These are phyloP conservation scores for Leccinum fallax DNA, from an alignment of 1,284 basidiomycete genomes.

Conservation along the genomic window DNA sequence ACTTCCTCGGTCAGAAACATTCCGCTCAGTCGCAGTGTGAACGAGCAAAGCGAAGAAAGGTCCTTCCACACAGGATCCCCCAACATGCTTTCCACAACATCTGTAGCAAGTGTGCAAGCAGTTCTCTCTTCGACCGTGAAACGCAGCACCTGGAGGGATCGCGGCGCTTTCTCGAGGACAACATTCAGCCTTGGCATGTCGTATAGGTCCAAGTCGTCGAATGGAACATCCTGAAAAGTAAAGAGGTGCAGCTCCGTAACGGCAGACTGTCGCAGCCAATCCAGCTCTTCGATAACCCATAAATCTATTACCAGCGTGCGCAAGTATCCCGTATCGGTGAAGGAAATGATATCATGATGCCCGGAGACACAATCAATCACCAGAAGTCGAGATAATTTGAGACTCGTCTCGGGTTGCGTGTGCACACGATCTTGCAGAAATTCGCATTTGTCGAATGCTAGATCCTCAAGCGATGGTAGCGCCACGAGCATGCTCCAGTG, in stretches of 20 bases:
- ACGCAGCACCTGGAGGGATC: neutral
- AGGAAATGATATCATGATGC: neutral
- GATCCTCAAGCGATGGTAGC: neutral
- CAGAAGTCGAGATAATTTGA: neutral
- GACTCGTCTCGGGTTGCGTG: neutral
- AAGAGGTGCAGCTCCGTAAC: neutral
- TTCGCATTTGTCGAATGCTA: neutral
- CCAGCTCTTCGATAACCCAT: neutral
- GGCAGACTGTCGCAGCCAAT: neutral
- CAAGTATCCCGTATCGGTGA: neutral
- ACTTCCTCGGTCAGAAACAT: neutral
- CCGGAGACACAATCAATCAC: neutral
- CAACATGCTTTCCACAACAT: neutral
- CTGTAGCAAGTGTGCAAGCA: neutral
- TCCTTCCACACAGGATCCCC: neutral
- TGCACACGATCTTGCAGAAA: neutral
- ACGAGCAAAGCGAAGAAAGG: neutral
- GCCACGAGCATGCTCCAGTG: neutral
- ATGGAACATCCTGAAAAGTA: no score
- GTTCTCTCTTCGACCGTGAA: neutral
- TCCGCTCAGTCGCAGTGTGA: neutral
- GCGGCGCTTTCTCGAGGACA: neutral
- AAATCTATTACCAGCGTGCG: neutral
- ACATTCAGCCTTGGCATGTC: neutral
- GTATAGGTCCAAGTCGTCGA: no score